Base-by-base conservation (phyloP, 352 stramenopile species). In the Pythium aquatile region DNA sequence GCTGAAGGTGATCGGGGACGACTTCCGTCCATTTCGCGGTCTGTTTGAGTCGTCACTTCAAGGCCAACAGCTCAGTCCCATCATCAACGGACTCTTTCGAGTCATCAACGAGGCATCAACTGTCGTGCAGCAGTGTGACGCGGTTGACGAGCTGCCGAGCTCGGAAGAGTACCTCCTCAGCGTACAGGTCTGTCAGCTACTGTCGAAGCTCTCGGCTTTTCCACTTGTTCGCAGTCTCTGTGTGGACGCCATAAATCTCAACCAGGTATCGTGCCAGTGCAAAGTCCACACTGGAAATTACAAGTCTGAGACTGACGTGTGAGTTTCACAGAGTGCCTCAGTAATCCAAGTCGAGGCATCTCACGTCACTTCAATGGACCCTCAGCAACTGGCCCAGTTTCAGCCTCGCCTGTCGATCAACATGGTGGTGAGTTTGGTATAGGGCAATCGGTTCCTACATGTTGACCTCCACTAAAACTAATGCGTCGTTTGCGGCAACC, bases 101-200 rank as follows among this genome's bases (percentile, higher is more conserved):
- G 78, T 80, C 9, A 73, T 88, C 55, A 78, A 71, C n/a, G 83
- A 90, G 55, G 61, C 64, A 6, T 73, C 63, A 0, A 42, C 61
- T 10, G 53, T 85, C 16, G 73, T 87, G 16, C 79, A 90, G 63
- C 68, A 68, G 30, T 71, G 63, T 11, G 73, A 80, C 17, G 66
- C 76, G 20, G 66, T 68, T 7, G 79, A 87, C 17, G 70, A 76
- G 8, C 67, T 90, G 7, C 73, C 72, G 6, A 66, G 72, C 5
- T 87, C 79, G 0, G 81, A 90, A 59, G 79, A 87, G 30, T 94
- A 94, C 63, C 54, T 88, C 42, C 78, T 92, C 30, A 83, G 73
- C 33, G 81, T 89, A 5, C 63, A 75, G 6, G 71, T 87, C 1
- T 90, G 77, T 28, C 79, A 85, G 58, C 54, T 94, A 24, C 65